Evolutionary conservation across 768 basidiomycete genomes (phyloP), one percentile per base, ranked within the genome.

Genomic region (Pluteus cervinus): DNA sequence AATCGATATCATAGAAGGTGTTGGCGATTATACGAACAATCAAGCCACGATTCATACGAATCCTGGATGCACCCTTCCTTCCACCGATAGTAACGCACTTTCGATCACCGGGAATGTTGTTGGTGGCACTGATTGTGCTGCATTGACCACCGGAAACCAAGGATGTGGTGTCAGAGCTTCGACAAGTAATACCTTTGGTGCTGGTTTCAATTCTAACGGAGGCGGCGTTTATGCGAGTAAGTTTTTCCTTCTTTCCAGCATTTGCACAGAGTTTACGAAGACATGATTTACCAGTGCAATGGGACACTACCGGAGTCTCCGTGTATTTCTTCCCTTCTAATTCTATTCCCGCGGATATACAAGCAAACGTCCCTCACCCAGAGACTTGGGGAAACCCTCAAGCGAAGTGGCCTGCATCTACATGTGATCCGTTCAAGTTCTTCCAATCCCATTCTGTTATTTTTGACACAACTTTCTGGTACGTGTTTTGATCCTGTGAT

Each of bases 181-280:
- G 22, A 63, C 68, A 35, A 61, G 57, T 36, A 78, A 75, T 41
- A 81, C 81, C 2, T 94, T 86, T 53, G 92, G 92, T n/a, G 58
- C 70, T n/a, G 76, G 67, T 9, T 97, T 93, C 68, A 97, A 97
- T 58, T 56, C 53, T n/a, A 80, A 73, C 47, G 77, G 79, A 7
- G 92, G 92, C 30, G 92, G 92, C 48, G 84, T 90, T 35, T 94
- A 90, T 62, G 86, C 86, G 36, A 88, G 88, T 91, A 52, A 57
- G 86, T 75, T n/a, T 16, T 37, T 22, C 9, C 20, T 5, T 30
- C 34, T 40, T 31, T 31, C 14, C 37, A 4, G 26, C 20, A 30
- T 24, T 21, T 10, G 22, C 11, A 17, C 8, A 21, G 11, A 32
- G n/a, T n/a, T 24, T 43, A 12, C 37, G 5, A 12, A 21, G 9